Base-by-base conservation (phyloP, 345 rosid genomes). In the Bretschneidera sinensis region DNA sequence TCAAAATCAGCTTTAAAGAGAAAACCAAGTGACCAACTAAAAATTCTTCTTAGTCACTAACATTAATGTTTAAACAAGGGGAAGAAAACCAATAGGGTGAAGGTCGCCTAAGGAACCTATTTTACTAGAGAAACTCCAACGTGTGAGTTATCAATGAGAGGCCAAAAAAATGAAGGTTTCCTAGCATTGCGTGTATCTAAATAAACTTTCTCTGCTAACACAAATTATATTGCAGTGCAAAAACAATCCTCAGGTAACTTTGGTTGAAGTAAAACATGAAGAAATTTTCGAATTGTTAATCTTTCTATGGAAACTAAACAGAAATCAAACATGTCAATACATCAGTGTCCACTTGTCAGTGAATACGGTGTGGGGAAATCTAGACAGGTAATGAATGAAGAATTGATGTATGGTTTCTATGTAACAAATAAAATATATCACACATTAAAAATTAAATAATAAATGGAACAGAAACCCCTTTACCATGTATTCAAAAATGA, bases 401-500 rank as follows among this genome's bases (percentile, higher is more conserved):
- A 28, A 28, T 28, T 17, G 19, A 48, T 48, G 10, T n/a, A 17
- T 19, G 17, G 21, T 48, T 7, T 15, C 49, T 1, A 23, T 4
- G 14, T 9, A 17, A 22, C 9, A 7, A 17, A 57, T n/a, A 11
- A 54, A 6, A 11, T 1, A 52, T 17, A 34, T 39, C 23, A 19
- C 35, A 52, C 1, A 39, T 18, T 23, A 35, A 22, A 39, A 5
- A 35, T 3, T n/a, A n/a, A 39, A 13, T 39, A 39, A 39, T 1
- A 39, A 39, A 4, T 39, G 16, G 2, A 59, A 21, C 22, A 60
- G 22, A 62, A 69, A 56, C 19, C 17, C 34, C 35, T 83, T 76
- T 73, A 92, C 98, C 98, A 89, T 92, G 83, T 82, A 84, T 72
- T 92, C 98, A 72, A 92, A 87, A 71, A 92, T 85, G 82, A 92